These are phyloP conservation scores for Trypethelium eluteriae DNA, from an alignment of 495 filamentous ascomycete genomes.

Conservation along the genomic window DNA sequence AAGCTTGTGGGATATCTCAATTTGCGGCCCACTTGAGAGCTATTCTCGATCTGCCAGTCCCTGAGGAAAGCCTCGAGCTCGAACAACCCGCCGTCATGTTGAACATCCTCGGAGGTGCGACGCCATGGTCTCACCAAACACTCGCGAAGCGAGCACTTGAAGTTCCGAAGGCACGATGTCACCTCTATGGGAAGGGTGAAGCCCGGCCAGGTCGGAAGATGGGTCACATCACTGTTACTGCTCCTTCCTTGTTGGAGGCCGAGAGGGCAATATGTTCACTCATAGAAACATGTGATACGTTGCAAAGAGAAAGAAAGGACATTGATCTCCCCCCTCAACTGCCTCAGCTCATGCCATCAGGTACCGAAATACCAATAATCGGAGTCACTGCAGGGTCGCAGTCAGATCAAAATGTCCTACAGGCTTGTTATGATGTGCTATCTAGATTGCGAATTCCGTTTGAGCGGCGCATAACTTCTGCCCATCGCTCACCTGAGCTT, in stretches of 20 bases:
- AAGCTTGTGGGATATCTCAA: conserved; percentile 83
- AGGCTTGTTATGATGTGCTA: conserved; percentile 68
- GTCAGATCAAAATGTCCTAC: conserved; percentile 76
- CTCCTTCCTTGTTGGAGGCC: conserved; percentile 61
- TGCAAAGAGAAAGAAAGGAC: neutral
- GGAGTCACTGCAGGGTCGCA: conserved; percentile 94
- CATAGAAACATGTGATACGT: conserved; percentile 31
- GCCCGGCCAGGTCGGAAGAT: conserved; percentile 86
- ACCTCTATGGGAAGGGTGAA: conserved; percentile 86
- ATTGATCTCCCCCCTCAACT: conserved; percentile 9
- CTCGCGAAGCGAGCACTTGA: conserved; percentile 58
- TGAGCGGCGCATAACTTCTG: conserved; percentile 78
- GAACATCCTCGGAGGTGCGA: conserved; percentile 81
- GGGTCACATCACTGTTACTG: conserved; percentile 79
- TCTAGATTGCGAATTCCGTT: conserved; percentile 67
- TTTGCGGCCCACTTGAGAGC: conserved; percentile 84
- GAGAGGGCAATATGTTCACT: conserved; percentile 52
- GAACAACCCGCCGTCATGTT: conserved; percentile 75
- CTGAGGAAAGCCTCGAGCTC: conserved; percentile 50
- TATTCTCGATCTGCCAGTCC: conserved; percentile 71
- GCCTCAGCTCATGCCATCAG: neutral
- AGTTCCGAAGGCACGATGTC: conserved; percentile 56
- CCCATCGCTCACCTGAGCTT: conserved; percentile 78
- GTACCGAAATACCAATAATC: conserved; percentile 49
- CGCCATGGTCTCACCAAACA: conserved; percentile 58